These are phyloP conservation scores for Aspergillus olivimuriae DNA, from an alignment of 495 filamentous ascomycete genomes.

Conservation along the genomic window DNA sequence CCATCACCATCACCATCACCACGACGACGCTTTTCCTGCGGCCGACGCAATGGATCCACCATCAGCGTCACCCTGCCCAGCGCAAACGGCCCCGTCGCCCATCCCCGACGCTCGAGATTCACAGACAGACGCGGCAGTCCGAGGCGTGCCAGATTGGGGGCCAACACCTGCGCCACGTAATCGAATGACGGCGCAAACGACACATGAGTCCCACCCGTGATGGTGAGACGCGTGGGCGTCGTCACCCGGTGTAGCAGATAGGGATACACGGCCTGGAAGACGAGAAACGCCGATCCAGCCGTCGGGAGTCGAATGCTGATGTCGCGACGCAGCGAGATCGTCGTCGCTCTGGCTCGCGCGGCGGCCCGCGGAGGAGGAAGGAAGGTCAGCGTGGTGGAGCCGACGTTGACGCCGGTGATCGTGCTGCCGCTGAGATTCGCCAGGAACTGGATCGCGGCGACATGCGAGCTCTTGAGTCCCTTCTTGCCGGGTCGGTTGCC, in stretches of 20 bases:
- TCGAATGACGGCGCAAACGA: conserved; percentile 67
- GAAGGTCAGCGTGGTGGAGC: conserved; percentile 49
- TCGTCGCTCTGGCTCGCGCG: not conserved
- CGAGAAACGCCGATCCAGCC: conserved; percentile 50
- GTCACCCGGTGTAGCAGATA: conserved; percentile 56
- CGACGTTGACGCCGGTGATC: conserved; percentile 48
- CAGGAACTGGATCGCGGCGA: conserved; percentile 61
- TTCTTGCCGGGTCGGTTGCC: conserved; percentile 52
- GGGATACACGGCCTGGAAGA: conserved; percentile 78
- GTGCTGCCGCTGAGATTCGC: conserved; percentile 55
- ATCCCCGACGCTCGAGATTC: conserved; percentile 55
- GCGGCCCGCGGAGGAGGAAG: conserved; percentile 18
- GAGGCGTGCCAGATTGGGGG: conserved; percentile 58
- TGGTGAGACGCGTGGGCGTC: conserved; percentile 35
- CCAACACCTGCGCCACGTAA: conserved; percentile 68
- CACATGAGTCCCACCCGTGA: conserved; percentile 75
- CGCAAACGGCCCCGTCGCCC: conserved; percentile 51
- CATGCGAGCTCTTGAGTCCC: conserved; percentile 73
- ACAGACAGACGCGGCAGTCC: conserved; percentile 54
- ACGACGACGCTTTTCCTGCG: not conserved
- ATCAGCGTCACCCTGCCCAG: conserved; percentile 55
- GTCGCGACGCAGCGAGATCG: conserved; percentile 8
- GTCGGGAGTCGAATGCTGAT: conserved; percentile 30
- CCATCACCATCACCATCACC: not conserved
- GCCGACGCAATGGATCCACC: conserved; percentile 44